Evolutionary conservation across 768 basidiomycete genomes (phyloP).

Genomic region (Paxillus ammoniavirescens): DNA sequence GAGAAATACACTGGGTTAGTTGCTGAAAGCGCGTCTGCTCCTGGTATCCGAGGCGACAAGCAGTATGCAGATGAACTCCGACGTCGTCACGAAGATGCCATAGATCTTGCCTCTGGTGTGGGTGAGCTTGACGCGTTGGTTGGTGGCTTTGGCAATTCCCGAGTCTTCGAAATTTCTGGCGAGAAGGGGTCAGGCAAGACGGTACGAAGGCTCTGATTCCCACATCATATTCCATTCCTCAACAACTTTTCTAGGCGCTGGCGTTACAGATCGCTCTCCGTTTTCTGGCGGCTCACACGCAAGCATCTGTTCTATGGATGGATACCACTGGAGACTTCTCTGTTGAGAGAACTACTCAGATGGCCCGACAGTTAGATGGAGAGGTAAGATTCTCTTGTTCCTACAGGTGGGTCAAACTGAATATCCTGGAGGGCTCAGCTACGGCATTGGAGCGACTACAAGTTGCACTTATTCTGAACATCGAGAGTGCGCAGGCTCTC

Average conservation of each 20-base stretch:
- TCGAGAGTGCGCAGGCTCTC: constrained; percentile 51
- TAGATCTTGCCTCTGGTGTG: constrained; percentile 36
- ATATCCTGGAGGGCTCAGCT: constrained; percentile 20
- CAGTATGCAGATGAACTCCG: constrained; percentile 19
- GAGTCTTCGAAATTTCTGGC: constrained; percentile 70
- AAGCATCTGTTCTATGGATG: constrained; percentile 60
- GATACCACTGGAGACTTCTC: constrained; percentile 72
- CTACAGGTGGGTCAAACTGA: constrained; percentile 3
- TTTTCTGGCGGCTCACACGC: constrained; percentile 40
- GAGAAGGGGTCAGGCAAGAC: constrained; percentile 66
- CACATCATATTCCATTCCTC: not conserved
- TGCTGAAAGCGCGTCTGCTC: constrained; percentile 42
- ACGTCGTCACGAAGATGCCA: constrained; percentile 9
- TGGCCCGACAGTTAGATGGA: constrained; percentile 32
- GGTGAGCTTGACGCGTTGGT: constrained; percentile 52
- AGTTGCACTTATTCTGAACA: constrained; percentile 56
- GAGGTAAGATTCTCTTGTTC: constrained; percentile 22
- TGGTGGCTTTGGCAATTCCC: constrained; percentile 45
- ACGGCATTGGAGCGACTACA: constrained; percentile 54
- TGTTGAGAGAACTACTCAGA: constrained; percentile 40
- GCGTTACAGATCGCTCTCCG: constrained; percentile 57
- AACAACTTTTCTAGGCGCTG: constrained; percentile 46
- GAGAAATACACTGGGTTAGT: constrained; percentile 38
- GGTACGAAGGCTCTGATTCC: constrained; percentile 38
- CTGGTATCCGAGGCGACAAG: constrained; percentile 34